Evolutionary conservation across 768 basidiomycete genomes (phyloP).

Genomic region (Xerocomus spinulosus): DNA sequence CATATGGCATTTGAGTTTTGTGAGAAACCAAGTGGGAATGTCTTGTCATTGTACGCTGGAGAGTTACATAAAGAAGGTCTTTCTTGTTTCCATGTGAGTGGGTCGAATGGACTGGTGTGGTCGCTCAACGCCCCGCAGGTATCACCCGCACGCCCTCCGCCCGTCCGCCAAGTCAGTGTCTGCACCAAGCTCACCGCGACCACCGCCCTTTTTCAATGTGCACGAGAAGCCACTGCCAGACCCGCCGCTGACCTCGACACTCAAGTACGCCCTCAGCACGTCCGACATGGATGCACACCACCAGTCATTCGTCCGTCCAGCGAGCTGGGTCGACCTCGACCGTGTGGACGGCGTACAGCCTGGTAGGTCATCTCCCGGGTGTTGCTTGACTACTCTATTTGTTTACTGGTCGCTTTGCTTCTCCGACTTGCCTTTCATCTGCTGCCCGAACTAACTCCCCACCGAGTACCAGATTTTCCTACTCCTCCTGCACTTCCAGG

Average conservation of each 20-base stretch:
- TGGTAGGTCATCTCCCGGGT: too few species aligned
- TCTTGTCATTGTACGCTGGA: not conserved
- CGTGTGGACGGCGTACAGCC: not conserved
- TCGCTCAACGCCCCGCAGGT: too few species aligned
- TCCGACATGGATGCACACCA: conserved; percentile 26
- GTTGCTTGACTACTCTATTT: conserved; percentile 11
- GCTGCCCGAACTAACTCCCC: conserved; percentile 16
- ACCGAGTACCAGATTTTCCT: conserved; percentile 28
- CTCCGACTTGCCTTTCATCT: conserved; percentile 8
- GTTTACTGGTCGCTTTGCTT: not conserved
- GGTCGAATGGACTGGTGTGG: too few species aligned
- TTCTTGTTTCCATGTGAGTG: too few species aligned
- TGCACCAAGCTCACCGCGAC: conserved; percentile 24
- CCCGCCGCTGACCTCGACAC: conserved; percentile 31
- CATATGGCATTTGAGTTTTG: conserved; percentile 53
- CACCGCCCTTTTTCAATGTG: conserved; percentile 7
- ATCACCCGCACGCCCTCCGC: conserved; percentile 22
- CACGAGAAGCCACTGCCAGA: conserved; percentile 39
- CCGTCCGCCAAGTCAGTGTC: conserved; percentile 24
- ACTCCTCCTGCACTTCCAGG: conserved; percentile 28
- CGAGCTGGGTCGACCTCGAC: conserved; percentile 25
- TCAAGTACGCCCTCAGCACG: conserved; percentile 3
- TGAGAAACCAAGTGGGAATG: not conserved
- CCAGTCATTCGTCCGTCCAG: conserved; percentile 3
- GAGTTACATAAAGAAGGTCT: conserved; percentile 34